phyloP scores from a whole-genome alignment of 2,329 filamentous ascomycete genomes.

The Claviceps africana region DNA sequence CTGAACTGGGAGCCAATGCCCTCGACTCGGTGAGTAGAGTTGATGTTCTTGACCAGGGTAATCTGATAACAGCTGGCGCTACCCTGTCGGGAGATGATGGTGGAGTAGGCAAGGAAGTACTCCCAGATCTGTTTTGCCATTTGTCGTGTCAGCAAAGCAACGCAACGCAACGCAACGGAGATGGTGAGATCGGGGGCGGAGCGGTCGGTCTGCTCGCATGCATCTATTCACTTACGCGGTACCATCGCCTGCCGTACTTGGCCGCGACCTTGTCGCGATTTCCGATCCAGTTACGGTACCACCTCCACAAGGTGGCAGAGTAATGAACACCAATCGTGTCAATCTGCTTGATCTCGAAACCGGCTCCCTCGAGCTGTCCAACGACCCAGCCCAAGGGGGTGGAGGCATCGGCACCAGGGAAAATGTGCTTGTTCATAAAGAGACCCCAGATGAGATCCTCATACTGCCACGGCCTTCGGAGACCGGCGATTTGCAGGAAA shows the following conservation, averaged over 20 bases:
- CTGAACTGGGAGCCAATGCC: conserved; percentile 59
- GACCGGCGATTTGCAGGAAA: conserved; percentile 89
- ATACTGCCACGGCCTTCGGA: conserved; percentile 93
- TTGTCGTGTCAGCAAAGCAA: not conserved
- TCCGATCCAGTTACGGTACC: conserved; percentile 97
- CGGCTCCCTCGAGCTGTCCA: conserved; percentile 62
- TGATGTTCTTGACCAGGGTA: conserved; percentile 81
- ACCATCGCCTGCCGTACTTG: conserved; percentile 94
- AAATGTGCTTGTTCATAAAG: conserved; percentile 99
- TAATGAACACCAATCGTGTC: conserved; percentile 97
- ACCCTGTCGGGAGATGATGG: conserved; percentile 75
- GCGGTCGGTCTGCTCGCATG: not conserved
- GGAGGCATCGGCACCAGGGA: conserved; percentile 91
- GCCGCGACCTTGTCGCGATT: conserved; percentile 85
- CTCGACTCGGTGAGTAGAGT: conserved; percentile 72
- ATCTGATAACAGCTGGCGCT: conserved; percentile 82
- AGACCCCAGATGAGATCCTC: conserved; percentile 96
- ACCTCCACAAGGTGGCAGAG: conserved; percentile 89
- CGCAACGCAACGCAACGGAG: not conserved
- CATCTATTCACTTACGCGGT: conserved; percentile 51
- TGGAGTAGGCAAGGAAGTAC: conserved; percentile 77
- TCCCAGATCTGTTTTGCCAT: conserved; percentile 59
- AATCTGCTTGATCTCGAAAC: conserved; percentile 67
- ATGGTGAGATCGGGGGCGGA: too few relatives aligned
- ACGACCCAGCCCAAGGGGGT: conserved; percentile 83